phyloP scores from a whole-genome alignment of 495 filamentous ascomycete species.

The Hypoxylon rickii region DNA sequence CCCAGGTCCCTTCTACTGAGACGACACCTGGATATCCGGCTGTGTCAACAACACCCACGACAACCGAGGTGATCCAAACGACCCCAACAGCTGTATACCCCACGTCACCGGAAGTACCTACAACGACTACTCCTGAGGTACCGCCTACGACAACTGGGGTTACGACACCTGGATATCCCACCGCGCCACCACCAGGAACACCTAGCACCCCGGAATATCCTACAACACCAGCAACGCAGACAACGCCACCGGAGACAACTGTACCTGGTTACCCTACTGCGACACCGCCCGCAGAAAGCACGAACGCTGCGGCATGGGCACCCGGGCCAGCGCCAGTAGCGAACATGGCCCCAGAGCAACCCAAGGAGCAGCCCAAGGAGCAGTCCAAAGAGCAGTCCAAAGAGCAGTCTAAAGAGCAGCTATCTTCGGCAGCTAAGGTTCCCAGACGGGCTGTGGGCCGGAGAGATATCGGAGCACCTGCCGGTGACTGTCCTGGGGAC shows the following conservation, averaged over 20 bases:
- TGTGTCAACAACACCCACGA: not conserved
- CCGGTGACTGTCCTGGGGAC: conserved; percentile 54
- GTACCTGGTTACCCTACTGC: no score
- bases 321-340: no score
- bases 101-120: not conserved
- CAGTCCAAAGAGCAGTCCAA: not conserved
- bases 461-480: conserved; percentile 1
- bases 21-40: not conserved
- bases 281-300: not conserved
- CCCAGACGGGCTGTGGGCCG: conserved; percentile 1
- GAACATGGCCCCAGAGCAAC: not conserved
- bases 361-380: not conserved
- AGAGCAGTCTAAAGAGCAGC: not conserved
- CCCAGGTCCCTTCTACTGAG: not conserved
- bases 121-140: not conserved
- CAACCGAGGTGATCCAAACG: not conserved
- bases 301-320: no score
- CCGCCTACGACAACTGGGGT: not conserved
- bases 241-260: not conserved
- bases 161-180: conserved; percentile 5
- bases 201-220: conserved; percentile 4
- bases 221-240: not conserved
- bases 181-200: not conserved
- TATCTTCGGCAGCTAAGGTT: not conserved
- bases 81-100: not conserved